Percentiles rank a stretch among this genome's conserved stretches.
Evolutionary conservation across 257 asterid species (phyloP).

Genomic region (Solanum commersonii): DNA sequence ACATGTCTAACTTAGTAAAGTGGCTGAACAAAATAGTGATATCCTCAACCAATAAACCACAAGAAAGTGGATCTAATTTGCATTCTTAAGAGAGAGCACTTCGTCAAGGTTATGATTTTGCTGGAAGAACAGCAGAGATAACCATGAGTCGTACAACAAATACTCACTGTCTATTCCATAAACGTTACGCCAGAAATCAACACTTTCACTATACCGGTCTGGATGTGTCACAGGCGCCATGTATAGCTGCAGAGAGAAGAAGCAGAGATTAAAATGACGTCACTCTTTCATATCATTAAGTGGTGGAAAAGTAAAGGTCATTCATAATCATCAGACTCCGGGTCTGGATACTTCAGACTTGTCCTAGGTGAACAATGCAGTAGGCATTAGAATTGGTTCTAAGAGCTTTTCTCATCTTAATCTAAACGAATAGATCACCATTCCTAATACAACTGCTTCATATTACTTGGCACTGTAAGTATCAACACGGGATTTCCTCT

Average conservation of each 20-base stretch:
- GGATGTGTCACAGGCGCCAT: constrained; percentile 92
- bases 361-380: not conserved
- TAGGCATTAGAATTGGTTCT: not conserved
- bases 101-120: not conserved
- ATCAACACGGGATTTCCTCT: not conserved
- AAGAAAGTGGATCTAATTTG: not conserved
- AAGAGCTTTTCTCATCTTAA: not conserved
- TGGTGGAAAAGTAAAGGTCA: not conserved
- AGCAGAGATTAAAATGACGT: not conserved
- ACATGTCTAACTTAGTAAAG: not conserved
- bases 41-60: not conserved
- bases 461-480: not conserved
- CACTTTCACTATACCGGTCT: constrained; percentile 67
- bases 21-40: not conserved
- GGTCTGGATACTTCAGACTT: not conserved
- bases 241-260: constrained; percentile 61
- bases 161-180: constrained; percentile 97
- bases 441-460: not conserved
- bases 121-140: not conserved
- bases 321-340: not conserved
- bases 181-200: constrained; percentile 94
- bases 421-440: not conserved
- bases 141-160: constrained; percentile 1
- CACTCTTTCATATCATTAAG: not conserved
- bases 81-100: not conserved